phyloP scores from a whole-genome alignment of 257 asterid genomes.

The Solanum appendiculatum region DNA sequence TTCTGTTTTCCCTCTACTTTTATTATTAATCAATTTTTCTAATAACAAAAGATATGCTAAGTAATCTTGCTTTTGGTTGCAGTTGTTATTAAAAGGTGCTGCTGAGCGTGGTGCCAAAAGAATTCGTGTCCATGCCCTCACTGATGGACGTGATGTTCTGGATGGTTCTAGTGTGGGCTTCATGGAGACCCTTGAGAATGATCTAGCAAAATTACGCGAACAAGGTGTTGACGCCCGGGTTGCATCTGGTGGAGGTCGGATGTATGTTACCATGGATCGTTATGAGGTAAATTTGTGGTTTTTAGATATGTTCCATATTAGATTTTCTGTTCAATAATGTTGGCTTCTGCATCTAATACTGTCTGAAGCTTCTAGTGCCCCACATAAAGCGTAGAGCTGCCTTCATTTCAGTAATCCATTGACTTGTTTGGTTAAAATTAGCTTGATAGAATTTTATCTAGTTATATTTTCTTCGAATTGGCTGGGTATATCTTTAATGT shows the following conservation, averaged over 20 bases:
- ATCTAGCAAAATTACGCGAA: constrained; percentile 57
- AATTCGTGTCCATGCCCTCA: constrained; percentile 81
- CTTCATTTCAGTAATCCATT: neutral
- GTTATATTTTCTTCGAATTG: neutral
- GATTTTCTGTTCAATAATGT: neutral
- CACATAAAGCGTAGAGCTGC: neutral
- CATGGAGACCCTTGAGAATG: constrained; percentile 75
- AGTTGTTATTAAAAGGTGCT: constrained; percentile 87
- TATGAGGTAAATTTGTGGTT: constrained; percentile 47
- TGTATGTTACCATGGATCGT: constrained; percentile 96
- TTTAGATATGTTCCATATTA: neutral
- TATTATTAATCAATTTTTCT: neutral
- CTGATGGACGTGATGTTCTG: constrained; percentile 96
- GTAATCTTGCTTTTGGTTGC: constrained; percentile 12
- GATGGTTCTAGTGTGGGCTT: constrained; percentile 88
- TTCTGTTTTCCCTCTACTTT: neutral
- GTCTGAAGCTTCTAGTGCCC: neutral
- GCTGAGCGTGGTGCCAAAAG: constrained; percentile 81
- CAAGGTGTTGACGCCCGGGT: constrained; percentile 79
- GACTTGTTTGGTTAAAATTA: neutral
- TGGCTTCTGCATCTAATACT: neutral
- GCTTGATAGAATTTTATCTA: neutral
- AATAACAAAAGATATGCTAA: neutral
- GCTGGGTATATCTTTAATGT: neutral
- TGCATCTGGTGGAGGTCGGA: constrained; percentile 99